Conservation (phyloP, 2,329 filamentous ascomycete species). For the Alternaria atra region DNA sequence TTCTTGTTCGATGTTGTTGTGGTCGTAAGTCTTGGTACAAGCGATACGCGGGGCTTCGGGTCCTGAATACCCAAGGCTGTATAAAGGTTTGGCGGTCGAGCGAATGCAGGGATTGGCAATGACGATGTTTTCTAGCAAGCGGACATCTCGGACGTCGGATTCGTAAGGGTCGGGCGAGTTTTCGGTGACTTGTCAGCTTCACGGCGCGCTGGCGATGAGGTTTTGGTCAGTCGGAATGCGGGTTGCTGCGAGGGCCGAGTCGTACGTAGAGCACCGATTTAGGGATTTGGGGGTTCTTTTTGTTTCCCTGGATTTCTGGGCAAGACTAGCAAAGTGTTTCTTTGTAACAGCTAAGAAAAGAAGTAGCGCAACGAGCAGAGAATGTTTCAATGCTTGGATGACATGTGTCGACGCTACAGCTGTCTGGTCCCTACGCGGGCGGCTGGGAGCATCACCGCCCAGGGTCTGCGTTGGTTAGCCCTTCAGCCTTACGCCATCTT, state of each 20-base stretch:
- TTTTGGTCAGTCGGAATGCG: constrained; percentile 5
- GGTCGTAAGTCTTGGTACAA: not conserved
- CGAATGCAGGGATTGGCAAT: constrained; percentile 4
- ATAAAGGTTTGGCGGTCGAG: constrained; percentile 5
- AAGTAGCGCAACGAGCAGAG: not conserved
- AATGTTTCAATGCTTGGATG: constrained; percentile 3
- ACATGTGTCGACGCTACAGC: constrained; percentile 9
- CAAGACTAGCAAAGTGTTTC: not conserved
- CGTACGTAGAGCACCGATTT: not conserved
- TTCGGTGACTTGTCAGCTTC: constrained; percentile 4
- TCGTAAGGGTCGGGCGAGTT: not conserved
- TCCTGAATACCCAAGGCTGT: constrained; percentile 4
- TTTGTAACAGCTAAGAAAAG: not conserved
- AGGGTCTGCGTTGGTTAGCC: constrained; percentile 10
- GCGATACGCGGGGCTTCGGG: constrained; percentile 15
- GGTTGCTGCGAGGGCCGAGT: constrained; percentile 4
- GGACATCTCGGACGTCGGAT: constrained; percentile 10
- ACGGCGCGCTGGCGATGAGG: not conserved
- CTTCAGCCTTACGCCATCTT: constrained; percentile 19
- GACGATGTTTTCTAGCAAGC: not conserved
- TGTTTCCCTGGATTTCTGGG: not conserved
- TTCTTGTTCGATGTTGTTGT: not conserved
- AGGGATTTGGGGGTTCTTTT: not conserved
- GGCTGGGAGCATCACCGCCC: constrained; percentile 13
- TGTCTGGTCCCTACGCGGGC: constrained; percentile 8